Percentiles rank a stretch among this genome's conserved stretches.
Evolutionary conservation across 2,329 filamentous ascomycete species (phyloP).

Genomic region (Dactylonectria macrodidyma): DNA sequence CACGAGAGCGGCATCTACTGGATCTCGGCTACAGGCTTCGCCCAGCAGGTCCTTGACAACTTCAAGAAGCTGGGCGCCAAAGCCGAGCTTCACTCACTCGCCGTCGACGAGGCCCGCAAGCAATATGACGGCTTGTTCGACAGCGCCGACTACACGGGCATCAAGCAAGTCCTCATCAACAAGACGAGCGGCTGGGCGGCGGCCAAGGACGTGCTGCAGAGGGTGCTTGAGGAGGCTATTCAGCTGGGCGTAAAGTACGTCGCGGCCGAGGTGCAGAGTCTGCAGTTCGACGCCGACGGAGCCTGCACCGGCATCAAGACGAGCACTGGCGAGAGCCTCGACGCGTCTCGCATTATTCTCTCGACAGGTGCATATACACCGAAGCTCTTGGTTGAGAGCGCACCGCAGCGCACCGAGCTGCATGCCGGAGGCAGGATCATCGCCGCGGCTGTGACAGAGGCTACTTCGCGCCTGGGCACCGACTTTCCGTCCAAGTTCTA

Average conservation of each 20-base stretch:
- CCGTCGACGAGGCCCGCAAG: neutral
- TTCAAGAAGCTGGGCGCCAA: neutral
- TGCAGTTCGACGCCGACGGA: neutral
- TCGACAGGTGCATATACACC: slow-evolving; percentile 6
- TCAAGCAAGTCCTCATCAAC: slow-evolving; percentile 7
- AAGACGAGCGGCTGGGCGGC: slow-evolving; percentile 4
- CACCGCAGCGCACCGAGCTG: neutral
- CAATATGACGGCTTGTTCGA: neutral
- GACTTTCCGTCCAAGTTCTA: neutral
- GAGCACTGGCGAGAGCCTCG: neutral
- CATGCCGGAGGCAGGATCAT: slow-evolving; percentile 4
- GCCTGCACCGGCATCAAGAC: neutral
- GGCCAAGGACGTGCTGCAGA: neutral
- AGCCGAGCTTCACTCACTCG: neutral
- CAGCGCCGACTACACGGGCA: neutral
- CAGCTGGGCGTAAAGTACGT: neutral
- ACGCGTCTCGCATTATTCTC: neutral
- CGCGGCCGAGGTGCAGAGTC: neutral
- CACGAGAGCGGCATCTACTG: slow-evolving; percentile 10
- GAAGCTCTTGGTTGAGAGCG: slow-evolving; percentile 8
- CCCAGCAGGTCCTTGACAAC: slow-evolving; percentile 1
- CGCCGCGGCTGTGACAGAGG: slow-evolving; percentile 3
- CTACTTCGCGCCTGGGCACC: neutral
- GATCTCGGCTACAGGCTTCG: neutral
- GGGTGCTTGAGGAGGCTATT: neutral